Evolutionary conservation across 352 stramenopile genomes (phyloP).

Genomic region (Pythium pyrilobum): DNA sequence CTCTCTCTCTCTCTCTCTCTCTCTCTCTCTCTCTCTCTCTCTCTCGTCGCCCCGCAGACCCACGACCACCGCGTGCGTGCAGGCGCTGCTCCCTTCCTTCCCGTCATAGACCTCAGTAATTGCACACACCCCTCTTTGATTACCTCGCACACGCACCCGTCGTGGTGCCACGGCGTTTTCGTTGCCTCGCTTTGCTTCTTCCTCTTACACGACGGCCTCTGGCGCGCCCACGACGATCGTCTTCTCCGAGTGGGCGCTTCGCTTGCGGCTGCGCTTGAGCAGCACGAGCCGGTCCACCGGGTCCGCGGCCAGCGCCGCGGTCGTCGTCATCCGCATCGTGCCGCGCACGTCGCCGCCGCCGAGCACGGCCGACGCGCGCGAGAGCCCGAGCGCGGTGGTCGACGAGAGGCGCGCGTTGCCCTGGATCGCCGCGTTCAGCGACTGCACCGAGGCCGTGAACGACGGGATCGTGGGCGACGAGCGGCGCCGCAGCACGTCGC

Average conservation of each 20-base stretch:
- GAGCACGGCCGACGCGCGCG: conserved; percentile 11
- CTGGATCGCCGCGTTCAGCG: conserved; percentile 73
- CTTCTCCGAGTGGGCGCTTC: conserved; percentile 65
- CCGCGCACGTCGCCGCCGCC: conserved; percentile 30
- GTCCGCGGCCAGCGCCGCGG: conserved; percentile 30
- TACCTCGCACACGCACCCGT: not conserved
- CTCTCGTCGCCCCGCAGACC: too few relatives aligned
- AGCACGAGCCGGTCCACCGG: conserved; percentile 68
- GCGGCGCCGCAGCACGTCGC: conserved; percentile 52
- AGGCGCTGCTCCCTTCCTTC: too few relatives aligned
- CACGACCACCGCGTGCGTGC: too few relatives aligned
- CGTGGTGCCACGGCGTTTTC: too few relatives aligned
- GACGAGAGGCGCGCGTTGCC: conserved; percentile 42
- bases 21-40: not conserved
- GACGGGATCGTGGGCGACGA: conserved; percentile 86
- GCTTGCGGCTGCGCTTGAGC: conserved; percentile 76
- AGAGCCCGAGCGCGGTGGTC: conserved; percentile 25
- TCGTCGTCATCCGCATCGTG: conserved; percentile 52
- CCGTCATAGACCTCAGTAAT: too few relatives aligned
- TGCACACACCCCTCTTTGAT: not conserved
- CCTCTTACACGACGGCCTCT: conserved; percentile 70
- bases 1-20: too few relatives aligned
- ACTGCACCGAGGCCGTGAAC: conserved; percentile 81
- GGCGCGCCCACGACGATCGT: conserved; percentile 85
- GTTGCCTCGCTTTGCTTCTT: too few relatives aligned